Conservation (phyloP, 768 basidiomycete genomes). For the Sarcomyxa edulis region DNA sequence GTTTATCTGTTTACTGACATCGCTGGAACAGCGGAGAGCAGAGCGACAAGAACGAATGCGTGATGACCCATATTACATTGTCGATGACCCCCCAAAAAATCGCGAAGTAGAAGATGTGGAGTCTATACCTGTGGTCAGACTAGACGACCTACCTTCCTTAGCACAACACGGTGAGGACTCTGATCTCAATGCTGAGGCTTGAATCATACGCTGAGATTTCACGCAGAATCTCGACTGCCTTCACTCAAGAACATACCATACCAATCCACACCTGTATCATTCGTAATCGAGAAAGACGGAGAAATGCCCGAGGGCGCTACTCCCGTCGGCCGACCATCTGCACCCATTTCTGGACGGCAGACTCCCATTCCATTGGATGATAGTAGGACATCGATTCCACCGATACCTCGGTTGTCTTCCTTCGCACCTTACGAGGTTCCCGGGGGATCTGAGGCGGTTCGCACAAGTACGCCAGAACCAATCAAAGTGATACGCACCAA, state of each 20-base stretch:
- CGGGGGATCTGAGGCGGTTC: conserved; percentile 32
- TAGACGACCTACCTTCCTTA: conserved; percentile 69
- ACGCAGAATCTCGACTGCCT: conserved; percentile 34
- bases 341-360: conserved; percentile 18
- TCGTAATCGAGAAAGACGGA: conserved; percentile 69
- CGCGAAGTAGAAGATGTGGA: conserved; percentile 62
- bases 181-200: no score
- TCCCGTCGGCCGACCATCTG: conserved; percentile 21
- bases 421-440: conserved; percentile 53
- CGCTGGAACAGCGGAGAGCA: conserved; percentile 54
- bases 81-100: conserved; percentile 49
- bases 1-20: not conserved
- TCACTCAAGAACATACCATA: conserved; percentile 37
- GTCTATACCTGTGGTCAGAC: conserved; percentile 82
- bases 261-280: conserved; percentile 38
- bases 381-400: conserved; percentile 18
- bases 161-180: no score
- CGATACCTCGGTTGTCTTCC: conserved; percentile 25
- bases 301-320: conserved; percentile 76
- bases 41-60: conserved; percentile 71
- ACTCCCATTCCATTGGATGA: conserved; percentile 11
- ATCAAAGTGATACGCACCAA: conserved; percentile 74
- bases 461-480: conserved; percentile 55
- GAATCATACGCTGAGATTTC: conserved; percentile 10
- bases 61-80: conserved; percentile 91